Conservation (phyloP, 2,329 filamentous ascomycete genomes). For the Fusarium bulbicola region DNA sequence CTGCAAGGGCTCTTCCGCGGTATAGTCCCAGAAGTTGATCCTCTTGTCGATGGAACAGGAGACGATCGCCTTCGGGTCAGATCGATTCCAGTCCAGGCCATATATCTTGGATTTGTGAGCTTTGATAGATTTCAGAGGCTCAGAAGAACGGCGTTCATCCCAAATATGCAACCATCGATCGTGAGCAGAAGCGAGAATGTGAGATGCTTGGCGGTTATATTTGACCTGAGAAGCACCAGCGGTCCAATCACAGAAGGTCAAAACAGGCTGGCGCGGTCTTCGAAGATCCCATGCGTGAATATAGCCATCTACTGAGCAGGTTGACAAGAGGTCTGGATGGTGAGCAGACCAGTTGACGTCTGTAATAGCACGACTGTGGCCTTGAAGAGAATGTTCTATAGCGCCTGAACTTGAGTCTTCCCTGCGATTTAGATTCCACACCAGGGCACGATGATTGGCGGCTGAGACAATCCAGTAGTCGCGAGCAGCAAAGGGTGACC, state of each 20-base stretch:
- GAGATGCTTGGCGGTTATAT: slow-evolving; percentile 87
- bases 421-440: slow-evolving; percentile 88
- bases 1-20: slow-evolving; percentile 70
- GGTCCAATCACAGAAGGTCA: slow-evolving; percentile 92
- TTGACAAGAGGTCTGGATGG: slow-evolving; percentile 87
- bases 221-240: slow-evolving; percentile 95
- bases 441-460: slow-evolving; percentile 91
- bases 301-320: slow-evolving; percentile 91
- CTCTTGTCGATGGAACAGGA: slow-evolving; percentile 93
- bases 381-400: slow-evolving; percentile 88
- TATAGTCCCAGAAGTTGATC: slow-evolving; percentile 93
- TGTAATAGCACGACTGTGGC: slow-evolving; percentile 85
- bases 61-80: slow-evolving; percentile 74
- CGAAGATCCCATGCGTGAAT: slow-evolving; percentile 93
- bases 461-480: slow-evolving; percentile 96
- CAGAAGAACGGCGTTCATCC: slow-evolving; percentile 83
- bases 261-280: slow-evolving; percentile 73
- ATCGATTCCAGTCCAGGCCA: slow-evolving; percentile 92
- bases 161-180: slow-evolving; percentile 88
- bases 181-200: slow-evolving; percentile 90
- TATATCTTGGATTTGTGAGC: slow-evolving; percentile 95
- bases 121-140: slow-evolving; percentile 83
- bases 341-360: slow-evolving; percentile 97
- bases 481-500: slow-evolving; percentile 90
- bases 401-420: slow-evolving; percentile 75